A percentile compares a stretch with the other conserved stretches of the same genome.
phyloP scores from a whole-genome alignment of 495 filamentous ascomycete species.

The Penicillium lagena region DNA sequence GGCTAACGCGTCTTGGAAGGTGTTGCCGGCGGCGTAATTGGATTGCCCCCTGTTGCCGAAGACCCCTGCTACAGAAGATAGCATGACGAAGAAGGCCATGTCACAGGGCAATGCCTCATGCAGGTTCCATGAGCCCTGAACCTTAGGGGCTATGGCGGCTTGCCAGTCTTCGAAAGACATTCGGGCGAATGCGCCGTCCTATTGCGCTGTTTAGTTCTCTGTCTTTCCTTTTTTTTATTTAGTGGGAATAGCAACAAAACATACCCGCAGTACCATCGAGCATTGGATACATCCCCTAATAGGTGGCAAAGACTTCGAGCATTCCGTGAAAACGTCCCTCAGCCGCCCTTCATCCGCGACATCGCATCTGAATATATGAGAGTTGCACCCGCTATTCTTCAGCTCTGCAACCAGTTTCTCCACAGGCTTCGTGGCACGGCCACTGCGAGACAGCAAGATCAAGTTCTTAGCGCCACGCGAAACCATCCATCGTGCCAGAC shows the following conservation, averaged over 20 bases:
- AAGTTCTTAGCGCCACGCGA: not conserved
- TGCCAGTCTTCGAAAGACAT: constrained; percentile 31
- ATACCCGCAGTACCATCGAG: constrained; percentile 32
- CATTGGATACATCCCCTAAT: constrained; percentile 35
- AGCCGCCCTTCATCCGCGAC: constrained; percentile 13
- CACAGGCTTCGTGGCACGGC: not conserved
- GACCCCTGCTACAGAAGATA: constrained; percentile 30
- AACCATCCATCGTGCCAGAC: too few relatives aligned
- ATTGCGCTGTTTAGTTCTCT: not conserved
- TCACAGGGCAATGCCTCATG: constrained; percentile 11
- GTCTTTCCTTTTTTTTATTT: not conserved
- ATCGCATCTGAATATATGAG: constrained; percentile 11
- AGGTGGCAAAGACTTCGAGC: constrained; percentile 11
- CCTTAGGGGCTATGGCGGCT: constrained; percentile 14
- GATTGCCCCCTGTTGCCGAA: constrained; percentile 41
- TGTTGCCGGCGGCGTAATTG: constrained; percentile 50
- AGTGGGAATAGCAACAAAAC: not conserved
- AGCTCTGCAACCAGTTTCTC: constrained; percentile 9
- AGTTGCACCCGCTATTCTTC: constrained; percentile 8
- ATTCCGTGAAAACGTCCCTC: constrained; percentile 3
- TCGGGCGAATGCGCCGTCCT: constrained; percentile 31
- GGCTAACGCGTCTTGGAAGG: constrained; percentile 36
- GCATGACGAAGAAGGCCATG: constrained; percentile 31
- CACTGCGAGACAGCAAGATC: constrained; percentile 23
- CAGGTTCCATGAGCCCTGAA: constrained; percentile 24